Evolutionary conservation across 257 asterid species (phyloP).

Genomic region (Nicotiana undulata): DNA sequence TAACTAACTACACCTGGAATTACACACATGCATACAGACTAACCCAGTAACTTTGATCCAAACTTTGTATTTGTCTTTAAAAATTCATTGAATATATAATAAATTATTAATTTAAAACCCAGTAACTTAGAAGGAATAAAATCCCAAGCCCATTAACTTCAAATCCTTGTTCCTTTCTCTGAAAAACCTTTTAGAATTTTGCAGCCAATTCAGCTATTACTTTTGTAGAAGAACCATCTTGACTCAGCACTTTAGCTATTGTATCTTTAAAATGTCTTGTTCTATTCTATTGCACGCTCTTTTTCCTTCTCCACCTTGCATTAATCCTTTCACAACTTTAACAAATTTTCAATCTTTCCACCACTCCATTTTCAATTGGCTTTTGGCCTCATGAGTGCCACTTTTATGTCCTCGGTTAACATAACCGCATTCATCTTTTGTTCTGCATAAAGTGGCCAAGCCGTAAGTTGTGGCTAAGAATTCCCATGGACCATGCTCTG

Average conservation of each 20-base stretch:
- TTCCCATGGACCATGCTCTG: constrained; percentile 49
- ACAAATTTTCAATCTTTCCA: constrained; percentile 31
- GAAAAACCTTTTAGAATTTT: too few relatives aligned
- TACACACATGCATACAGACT: too few relatives aligned
- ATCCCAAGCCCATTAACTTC: too few relatives aligned
- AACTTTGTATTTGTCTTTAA: too few relatives aligned
- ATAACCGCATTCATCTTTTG: constrained; percentile 61
- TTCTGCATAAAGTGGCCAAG: constrained; percentile 77
- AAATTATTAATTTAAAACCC: too few relatives aligned
- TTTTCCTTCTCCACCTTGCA: constrained; percentile 49
- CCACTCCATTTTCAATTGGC: constrained; percentile 26
- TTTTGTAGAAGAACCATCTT: constrained; percentile 21
- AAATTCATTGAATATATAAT: too few relatives aligned
- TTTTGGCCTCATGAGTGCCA: constrained; percentile 34
- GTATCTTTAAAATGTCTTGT: constrained; percentile 13
- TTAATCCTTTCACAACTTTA: constrained; percentile 31
- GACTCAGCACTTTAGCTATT: constrained; percentile 19
- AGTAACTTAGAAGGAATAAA: too few relatives aligned
- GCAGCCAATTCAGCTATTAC: constrained; percentile 17
- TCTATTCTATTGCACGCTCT: constrained; percentile 16
- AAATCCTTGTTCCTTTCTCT: too few relatives aligned
- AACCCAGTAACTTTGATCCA: too few relatives aligned
- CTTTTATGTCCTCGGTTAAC: constrained; percentile 32
- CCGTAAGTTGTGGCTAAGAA: constrained; percentile 56
- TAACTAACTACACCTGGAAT: too few relatives aligned